phyloP scores from a whole-genome alignment of 192 early-diverging fungal genomes.

The Helicostylum pulchrum region DNA sequence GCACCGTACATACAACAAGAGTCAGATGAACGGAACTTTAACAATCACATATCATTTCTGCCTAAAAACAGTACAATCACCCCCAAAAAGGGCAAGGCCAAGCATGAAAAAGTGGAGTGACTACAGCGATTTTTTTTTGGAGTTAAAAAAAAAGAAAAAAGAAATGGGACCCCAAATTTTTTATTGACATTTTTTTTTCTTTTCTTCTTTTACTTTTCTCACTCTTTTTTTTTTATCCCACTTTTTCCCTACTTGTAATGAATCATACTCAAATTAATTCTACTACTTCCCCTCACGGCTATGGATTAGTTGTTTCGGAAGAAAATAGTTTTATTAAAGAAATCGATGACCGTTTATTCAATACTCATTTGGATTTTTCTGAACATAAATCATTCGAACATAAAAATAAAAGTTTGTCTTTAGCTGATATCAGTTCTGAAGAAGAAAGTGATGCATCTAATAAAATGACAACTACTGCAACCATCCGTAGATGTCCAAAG shows the following conservation, averaged over 20 bases:
- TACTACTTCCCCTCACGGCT: background rate
- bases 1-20: too few species aligned
- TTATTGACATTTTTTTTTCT: conserved; percentile 5
- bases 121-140: conserved; percentile 1
- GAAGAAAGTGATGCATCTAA: background rate
- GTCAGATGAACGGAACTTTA: too few species aligned
- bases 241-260: background rate
- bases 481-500: conserved; percentile 1
- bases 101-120: conserved; percentile 11
- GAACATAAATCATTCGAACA: background rate
- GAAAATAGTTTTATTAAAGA: background rate
- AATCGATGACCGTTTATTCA: conserved; percentile 12
- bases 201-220: too few species aligned
- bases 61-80: background rate
- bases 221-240: background rate
- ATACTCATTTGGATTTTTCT: conserved; percentile 4
- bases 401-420: too few species aligned
- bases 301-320: background rate
- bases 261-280: conserved; percentile 2
- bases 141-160: background rate
- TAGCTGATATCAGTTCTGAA: background rate
- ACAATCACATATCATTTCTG: too few species aligned
- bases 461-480: background rate
- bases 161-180: conserved; percentile 3
- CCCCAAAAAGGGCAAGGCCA: background rate